Evolutionary conservation across 345 rosid genomes (phyloP), one percentile per base, ranked within the genome.

Genomic region (Odontarrhena argentea): DNA sequence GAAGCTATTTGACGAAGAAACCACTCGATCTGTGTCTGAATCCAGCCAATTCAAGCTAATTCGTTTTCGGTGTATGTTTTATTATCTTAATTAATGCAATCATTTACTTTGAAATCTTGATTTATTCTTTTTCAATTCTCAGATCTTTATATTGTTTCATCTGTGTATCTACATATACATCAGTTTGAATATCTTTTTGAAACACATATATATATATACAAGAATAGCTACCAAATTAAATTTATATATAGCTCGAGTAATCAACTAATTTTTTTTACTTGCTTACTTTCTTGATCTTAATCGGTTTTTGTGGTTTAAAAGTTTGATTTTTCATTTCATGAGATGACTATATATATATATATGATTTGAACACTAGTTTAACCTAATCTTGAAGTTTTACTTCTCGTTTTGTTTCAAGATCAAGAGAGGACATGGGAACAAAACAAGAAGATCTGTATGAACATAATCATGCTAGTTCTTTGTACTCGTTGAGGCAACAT

Each of bases 401-500:
- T 3, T 32, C 36, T 28, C 4, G 3, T 28, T 28, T 28, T 4
- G 5, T 28, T 28, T 28, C 32, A 28, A 28, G 32, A 28, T 37
- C 70, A 10, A 55, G 56, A 25, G 72, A 44, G 12, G 55, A 56
- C 18, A 46, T 47, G 14, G 42, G 36, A 11, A 28, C 41, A 9
- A 71, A 63, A 48, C 45, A 58, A 64, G 76, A 72, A 65, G 54
- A 15, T n/a, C n/a, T n/a, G 3, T 1, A 52, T 50, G 10, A 55
- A 14, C 56, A 28, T 8, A 8, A 46, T 9, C 45, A 35, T 37
- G 2, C 57, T 2, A 64, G 53, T 30, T 71, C 37, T 18, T 48
- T 42, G 12, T 71, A 58, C 6, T 48, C 18, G 38, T 63, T 68
- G 22, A 80, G 85, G 43, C 85, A 87, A 61, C 88, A 78, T 50